A percentile compares a stretch with the other conserved stretches of the same genome.
phyloP scores from a whole-genome alignment of 495 filamentous ascomycete genomes.

The Daldinia grandis region DNA sequence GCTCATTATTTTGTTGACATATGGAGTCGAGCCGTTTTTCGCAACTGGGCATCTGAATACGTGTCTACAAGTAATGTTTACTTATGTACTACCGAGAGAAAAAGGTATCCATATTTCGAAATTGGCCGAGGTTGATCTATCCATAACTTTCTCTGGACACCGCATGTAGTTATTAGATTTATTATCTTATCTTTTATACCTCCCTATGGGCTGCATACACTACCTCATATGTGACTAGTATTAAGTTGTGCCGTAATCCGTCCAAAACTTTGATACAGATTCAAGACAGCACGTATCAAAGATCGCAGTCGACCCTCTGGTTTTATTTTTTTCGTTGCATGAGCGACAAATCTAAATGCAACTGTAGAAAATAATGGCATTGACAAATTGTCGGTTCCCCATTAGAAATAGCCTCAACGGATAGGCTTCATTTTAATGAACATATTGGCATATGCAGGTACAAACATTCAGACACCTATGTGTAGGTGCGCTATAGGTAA shows the following conservation, averaged over 20 bases:
- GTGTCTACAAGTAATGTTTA: conserved; percentile 4
- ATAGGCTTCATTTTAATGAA: background rate
- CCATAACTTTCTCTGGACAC: background rate
- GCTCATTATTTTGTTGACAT: background rate
- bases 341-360: background rate
- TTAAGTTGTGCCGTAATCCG: too few species aligned
- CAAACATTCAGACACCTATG: background rate
- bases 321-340: too few species aligned
- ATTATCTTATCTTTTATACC: background rate
- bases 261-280: too few species aligned
- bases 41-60: background rate
- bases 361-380: background rate
- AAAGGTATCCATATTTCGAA: conserved; percentile 30
- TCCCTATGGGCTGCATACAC: too few species aligned
- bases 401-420: background rate
- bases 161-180: background rate
- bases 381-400: background rate
- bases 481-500: background rate
- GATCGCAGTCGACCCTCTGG: too few species aligned
- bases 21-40: conserved; percentile 1
- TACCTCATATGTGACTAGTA: too few species aligned
- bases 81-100: conserved; percentile 1
- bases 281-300: background rate
- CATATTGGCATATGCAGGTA: background rate
- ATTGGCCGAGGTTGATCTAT: conserved; percentile 32